These are phyloP conservation scores for Aspergillus mulundensis DNA, from an alignment of 495 filamentous ascomycete species.

Conservation along the genomic window DNA sequence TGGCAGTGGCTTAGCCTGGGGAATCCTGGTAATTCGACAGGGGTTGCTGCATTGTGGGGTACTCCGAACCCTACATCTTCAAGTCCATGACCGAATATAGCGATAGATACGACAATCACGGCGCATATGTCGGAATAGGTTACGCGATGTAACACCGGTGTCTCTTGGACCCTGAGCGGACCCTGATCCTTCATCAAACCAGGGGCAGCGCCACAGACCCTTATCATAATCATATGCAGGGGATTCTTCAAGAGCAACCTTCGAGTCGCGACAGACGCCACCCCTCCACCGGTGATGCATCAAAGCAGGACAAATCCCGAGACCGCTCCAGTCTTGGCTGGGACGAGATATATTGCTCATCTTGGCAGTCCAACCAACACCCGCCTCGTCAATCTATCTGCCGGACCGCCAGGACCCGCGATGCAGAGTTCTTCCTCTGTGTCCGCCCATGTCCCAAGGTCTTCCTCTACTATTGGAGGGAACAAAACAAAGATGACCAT, in stretches of 20 bases:
- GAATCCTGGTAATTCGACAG: background rate
- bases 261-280: background rate
- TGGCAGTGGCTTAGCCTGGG: background rate
- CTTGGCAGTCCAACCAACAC: constrained; percentile 2
- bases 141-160: background rate
- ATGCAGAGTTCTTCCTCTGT: background rate
- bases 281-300: constrained; percentile 7
- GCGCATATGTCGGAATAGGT: background rate
- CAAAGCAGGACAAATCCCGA: constrained; percentile 4
- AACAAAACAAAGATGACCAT: background rate
- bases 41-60: background rate
- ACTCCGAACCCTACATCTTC: constrained; percentile 1
- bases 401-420: background rate
- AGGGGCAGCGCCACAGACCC: background rate
- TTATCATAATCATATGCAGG: background rate
- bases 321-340: background rate
- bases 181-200: background rate
- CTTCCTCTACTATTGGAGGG: constrained; percentile 5
- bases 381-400: constrained; percentile 4
- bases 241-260: background rate
- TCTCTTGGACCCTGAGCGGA: background rate
- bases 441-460: background rate
- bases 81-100: background rate
- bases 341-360: background rate
- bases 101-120: background rate